Conservation (phyloP, 371 early-diverging fungal genomes). For the Mortierella sp. region DNA sequence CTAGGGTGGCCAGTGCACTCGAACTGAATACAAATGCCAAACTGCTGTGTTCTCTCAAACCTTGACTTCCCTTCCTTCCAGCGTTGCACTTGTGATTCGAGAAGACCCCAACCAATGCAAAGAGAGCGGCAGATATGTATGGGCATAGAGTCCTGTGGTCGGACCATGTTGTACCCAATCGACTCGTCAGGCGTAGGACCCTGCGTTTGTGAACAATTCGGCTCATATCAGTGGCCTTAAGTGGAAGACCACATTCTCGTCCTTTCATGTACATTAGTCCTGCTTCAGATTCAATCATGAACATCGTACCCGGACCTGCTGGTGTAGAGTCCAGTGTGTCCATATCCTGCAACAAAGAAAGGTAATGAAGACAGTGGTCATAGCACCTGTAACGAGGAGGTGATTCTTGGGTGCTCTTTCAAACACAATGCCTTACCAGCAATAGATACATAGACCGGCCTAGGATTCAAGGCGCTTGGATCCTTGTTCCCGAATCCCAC, state of each 20-base stretch:
- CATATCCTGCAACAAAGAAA: conserved; percentile 69
- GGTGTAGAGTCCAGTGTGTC: conserved; percentile 87
- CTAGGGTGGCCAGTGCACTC: too few relatives aligned
- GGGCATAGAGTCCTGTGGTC: conserved; percentile 87
- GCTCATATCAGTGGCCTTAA: conserved; percentile 95
- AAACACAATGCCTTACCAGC: conserved; percentile 58
- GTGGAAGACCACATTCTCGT: conserved; percentile 81
- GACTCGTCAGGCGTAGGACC: too few relatives aligned
- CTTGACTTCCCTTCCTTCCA: conserved; percentile 81
- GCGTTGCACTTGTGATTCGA: conserved; percentile 87
- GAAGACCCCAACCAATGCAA: conserved; percentile 85
- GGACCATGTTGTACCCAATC: conserved; percentile 70
- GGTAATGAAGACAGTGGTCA: too few relatives aligned
- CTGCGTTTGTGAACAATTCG: conserved; percentile 62
- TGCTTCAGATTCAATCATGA: conserved; percentile 91
- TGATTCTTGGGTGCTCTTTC: too few relatives aligned
- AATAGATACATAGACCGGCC: conserved; percentile 89
- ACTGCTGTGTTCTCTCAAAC: too few relatives aligned
- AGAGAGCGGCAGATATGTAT: conserved; percentile 90
- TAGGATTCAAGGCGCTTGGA: conserved; percentile 74
- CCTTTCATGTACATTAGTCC: conserved; percentile 97
- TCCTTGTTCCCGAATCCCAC: conserved; percentile 83
- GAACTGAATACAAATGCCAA: too few relatives aligned
- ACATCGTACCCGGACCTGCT: conserved; percentile 91
- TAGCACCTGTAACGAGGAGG: too few relatives aligned